These are phyloP conservation scores for Arabidopsis hybrid DNA, from an alignment of 441 rosid species.

Conservation along the genomic window DNA sequence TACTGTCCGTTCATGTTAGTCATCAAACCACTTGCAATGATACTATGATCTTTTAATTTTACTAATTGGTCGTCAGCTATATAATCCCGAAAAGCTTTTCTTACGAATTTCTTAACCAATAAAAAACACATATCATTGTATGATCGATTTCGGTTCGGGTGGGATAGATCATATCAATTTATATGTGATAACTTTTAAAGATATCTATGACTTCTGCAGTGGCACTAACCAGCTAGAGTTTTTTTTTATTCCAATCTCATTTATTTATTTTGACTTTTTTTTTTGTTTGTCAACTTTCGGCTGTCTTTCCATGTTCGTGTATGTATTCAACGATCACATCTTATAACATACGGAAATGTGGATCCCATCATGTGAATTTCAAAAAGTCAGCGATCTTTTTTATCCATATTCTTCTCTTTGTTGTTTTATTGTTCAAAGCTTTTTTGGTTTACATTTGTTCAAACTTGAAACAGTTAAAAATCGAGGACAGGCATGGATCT, in stretches of 20 bases:
- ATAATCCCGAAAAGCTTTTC: too few species aligned
- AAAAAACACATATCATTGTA: too few species aligned
- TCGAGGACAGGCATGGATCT: too few species aligned
- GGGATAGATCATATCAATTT: neutral
- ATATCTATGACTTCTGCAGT: neutral
- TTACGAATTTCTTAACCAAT: too few species aligned
- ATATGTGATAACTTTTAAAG: neutral
- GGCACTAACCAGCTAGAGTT: neutral
- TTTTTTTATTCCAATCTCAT: neutral
- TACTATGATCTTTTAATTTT: too few species aligned
- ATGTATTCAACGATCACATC: neutral
- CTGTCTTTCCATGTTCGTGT: neutral
- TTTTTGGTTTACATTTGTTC: too few species aligned
- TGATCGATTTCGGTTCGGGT: too few species aligned
- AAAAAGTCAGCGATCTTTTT: neutral
- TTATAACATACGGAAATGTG: neutral
- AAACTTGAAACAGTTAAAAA: too few species aligned
- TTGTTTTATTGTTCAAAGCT: too few species aligned
- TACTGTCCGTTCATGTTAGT: slow-evolving; percentile 33
- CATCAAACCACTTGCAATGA: slow-evolving; percentile 27
- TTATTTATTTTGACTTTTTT: neutral
- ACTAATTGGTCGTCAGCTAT: too few species aligned
- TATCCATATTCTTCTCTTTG: too few species aligned
- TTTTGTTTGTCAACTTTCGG: neutral
- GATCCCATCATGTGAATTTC: neutral